These are phyloP conservation scores for Picocystis sp. DNA, from an alignment of 163 green algal genomes.

Conservation along the genomic window DNA sequence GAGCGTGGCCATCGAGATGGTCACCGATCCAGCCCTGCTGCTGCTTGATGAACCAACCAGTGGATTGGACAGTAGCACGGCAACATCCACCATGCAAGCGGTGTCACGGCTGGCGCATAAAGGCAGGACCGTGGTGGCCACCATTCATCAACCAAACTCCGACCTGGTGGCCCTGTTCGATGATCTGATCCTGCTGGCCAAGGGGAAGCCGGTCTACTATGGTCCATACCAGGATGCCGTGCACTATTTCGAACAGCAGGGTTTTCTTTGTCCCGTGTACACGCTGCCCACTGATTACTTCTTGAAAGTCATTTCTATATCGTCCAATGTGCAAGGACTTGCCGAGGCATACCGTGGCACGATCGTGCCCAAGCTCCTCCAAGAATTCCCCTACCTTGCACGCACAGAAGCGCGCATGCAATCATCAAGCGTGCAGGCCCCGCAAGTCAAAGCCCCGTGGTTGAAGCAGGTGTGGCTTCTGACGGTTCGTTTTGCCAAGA, in stretches of 20 bases:
- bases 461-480: too few relatives aligned
- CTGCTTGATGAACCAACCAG: slow-evolving; percentile 53
- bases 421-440: too few relatives aligned
- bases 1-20: slow-evolving; percentile 42
- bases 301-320: slow-evolving; percentile 14
- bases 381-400: too few relatives aligned
- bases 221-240: slow-evolving; percentile 14
- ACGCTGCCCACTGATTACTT: slow-evolving; percentile 53
- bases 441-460: too few relatives aligned
- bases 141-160: slow-evolving; percentile 62
- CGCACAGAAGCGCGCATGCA: too few relatives aligned
- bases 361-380: too few relatives aligned
- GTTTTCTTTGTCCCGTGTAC: slow-evolving; percentile 37
- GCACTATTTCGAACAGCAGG: slow-evolving; percentile 14
- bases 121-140: slow-evolving; percentile 42
- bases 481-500: too few relatives aligned
- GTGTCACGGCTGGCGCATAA: slow-evolving; percentile 32
- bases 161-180: slow-evolving; percentile 52
- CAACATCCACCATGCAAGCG: slow-evolving; percentile 26
- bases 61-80: slow-evolving; percentile 58
- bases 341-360: too few relatives aligned
- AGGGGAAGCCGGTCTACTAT: slow-evolving; percentile 24
- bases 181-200: slow-evolving; percentile 48
- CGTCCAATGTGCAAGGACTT: too few relatives aligned
- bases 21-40: slow-evolving; percentile 37